Conservation (phyloP, 805 yeast genomes). For the Candida germanica region DNA sequence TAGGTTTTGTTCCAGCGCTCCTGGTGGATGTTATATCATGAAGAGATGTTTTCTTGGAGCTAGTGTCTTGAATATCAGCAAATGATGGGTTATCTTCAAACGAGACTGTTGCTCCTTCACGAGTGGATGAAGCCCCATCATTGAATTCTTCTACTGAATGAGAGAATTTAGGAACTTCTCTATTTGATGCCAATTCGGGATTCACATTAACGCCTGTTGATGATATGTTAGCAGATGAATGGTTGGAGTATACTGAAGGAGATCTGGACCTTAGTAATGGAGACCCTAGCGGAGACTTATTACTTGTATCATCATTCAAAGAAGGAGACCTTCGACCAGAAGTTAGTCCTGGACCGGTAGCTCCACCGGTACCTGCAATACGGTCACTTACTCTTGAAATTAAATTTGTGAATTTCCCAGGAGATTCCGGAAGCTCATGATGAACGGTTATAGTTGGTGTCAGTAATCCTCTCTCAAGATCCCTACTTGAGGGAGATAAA, state of each 20-base stretch:
- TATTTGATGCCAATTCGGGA: not conserved
- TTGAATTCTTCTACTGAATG: conserved; percentile 11
- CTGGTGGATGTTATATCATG: no score
- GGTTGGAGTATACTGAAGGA: conserved; percentile 1
- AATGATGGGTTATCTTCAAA: not conserved
- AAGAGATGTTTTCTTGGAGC: no score
- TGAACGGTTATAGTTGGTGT: conserved; percentile 12
- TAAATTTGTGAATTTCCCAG: conserved; percentile 22
- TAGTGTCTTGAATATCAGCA: no score
- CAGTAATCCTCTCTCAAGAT: conserved; percentile 19
- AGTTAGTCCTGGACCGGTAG: not conserved
- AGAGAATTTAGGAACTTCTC: conserved; percentile 1
- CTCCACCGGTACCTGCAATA: conserved; percentile 31
- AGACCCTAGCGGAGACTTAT: not conserved
- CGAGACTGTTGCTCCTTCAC: not conserved
- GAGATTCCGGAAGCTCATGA: conserved; percentile 16
- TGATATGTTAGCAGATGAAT: no score
- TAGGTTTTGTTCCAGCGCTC: no score
- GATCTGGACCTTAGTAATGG: conserved; percentile 3
- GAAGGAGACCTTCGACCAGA: conserved; percentile 4
- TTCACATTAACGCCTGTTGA: conserved; percentile 7
- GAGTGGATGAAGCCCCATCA: not conserved
- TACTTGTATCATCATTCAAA: conserved; percentile 2
- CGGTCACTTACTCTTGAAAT: conserved; percentile 31
- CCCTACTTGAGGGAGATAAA: conserved; percentile 10